Conservation (phyloP, 208 protist genomes). For the Leishmania guyanensis region DNA sequence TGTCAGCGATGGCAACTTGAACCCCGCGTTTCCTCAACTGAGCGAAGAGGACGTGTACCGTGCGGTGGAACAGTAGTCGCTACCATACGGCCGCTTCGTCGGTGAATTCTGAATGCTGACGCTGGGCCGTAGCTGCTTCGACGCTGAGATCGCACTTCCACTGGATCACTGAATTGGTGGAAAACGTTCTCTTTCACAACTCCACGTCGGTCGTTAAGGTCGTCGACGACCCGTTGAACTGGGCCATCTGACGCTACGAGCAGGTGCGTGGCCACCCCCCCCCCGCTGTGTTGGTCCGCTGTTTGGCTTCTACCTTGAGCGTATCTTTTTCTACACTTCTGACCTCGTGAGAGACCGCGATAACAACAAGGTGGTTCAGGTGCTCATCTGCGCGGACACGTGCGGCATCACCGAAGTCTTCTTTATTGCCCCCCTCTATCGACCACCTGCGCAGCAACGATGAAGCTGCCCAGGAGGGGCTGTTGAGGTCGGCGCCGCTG, state of each 20-base stretch:
- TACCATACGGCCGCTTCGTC: slow-evolving; percentile 41
- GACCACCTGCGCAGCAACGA: slow-evolving; percentile 39
- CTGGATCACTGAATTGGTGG: slow-evolving; percentile 18
- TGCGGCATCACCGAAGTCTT: slow-evolving; percentile 46
- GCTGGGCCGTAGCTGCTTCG: slow-evolving; percentile 40
- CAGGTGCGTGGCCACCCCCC: slow-evolving; percentile 16
- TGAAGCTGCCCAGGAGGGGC: slow-evolving; percentile 31
- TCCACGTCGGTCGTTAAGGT: slow-evolving; percentile 33
- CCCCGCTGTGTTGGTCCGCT: background rate
- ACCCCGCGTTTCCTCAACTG: slow-evolving; percentile 37
- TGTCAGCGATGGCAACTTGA: slow-evolving; percentile 43
- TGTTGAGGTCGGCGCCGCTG: slow-evolving; percentile 38
- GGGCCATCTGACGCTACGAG: slow-evolving; percentile 38
- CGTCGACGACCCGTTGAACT: slow-evolving; percentile 38
- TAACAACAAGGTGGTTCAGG: slow-evolving; percentile 41
- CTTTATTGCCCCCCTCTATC: slow-evolving; percentile 35
- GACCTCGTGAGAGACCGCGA: slow-evolving; percentile 33
- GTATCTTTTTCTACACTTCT: slow-evolving; percentile 45
- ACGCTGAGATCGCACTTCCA: slow-evolving; percentile 39
- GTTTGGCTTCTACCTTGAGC: slow-evolving; percentile 41
- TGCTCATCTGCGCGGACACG: slow-evolving; percentile 39
- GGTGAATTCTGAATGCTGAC: slow-evolving; percentile 42
- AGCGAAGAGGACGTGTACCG: slow-evolving; percentile 25
- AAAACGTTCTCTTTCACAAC: slow-evolving; percentile 40
- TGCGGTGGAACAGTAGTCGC: slow-evolving; percentile 36